Evolutionary conservation across 106 monocot genomes (phyloP).

Genomic region (Platanthera zijinensis): DNA sequence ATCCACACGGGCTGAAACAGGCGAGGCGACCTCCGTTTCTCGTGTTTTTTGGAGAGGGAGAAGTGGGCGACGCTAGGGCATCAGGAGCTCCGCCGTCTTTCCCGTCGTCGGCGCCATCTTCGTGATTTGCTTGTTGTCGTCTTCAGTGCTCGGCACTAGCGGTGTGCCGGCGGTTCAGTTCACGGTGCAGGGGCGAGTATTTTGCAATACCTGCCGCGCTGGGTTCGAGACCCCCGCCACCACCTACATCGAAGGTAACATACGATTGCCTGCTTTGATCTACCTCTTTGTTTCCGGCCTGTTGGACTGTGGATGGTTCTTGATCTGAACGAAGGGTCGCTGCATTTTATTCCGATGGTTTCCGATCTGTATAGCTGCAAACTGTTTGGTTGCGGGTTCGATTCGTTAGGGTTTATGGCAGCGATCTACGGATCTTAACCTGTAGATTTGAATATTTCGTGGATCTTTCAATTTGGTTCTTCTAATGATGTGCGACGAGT

Average conservation of each 20-base stretch:
- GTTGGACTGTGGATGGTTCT: not conserved
- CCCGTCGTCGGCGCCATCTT: slow-evolving; percentile 1
- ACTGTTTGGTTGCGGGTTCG: not conserved
- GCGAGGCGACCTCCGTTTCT: no score
- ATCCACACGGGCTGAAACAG: no score
- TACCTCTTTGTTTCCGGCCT: not conserved
- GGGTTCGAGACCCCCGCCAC: slow-evolving; percentile 85
- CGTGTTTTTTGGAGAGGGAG: no score
- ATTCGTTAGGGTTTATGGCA: not conserved
- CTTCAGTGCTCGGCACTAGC: slow-evolving; percentile 17
- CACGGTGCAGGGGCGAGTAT: slow-evolving; percentile 60
- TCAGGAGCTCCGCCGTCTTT: slow-evolving; percentile 1
- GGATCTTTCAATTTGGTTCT: not conserved
- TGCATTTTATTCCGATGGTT: not conserved
- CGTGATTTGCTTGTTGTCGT: slow-evolving; percentile 14
- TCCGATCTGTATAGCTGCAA: not conserved
- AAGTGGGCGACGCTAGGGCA: no score
- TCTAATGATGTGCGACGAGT: not conserved
- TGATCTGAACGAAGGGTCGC: not conserved
- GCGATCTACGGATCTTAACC: not conserved
- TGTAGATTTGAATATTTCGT: not conserved
- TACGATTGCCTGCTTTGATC: not conserved
- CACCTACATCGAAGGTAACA: slow-evolving; percentile 63
- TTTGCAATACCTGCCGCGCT: slow-evolving; percentile 75
- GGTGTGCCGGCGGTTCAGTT: slow-evolving; percentile 14